Evolutionary conservation across 371 early-diverging fungal genomes (phyloP).

Genomic region (Thermomucor indicae-seudaticae): DNA sequence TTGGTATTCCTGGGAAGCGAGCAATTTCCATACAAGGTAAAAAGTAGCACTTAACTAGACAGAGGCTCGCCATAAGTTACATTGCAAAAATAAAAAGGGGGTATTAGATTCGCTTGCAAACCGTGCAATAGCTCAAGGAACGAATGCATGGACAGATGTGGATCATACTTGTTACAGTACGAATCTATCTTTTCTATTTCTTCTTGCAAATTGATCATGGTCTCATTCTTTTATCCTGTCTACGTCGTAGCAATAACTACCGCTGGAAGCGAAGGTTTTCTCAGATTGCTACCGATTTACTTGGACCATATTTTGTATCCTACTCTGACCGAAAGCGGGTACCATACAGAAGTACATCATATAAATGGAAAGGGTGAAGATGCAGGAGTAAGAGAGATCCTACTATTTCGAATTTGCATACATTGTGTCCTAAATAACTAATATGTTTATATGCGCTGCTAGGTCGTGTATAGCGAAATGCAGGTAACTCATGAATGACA

Average conservation of each 20-base stretch:
- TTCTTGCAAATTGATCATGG: too few relatives aligned
- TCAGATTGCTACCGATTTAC: conserved; percentile 53
- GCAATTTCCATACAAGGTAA: conserved; percentile 63
- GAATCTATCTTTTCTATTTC: not conserved
- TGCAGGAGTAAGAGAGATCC: conserved; percentile 32
- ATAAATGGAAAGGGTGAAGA: conserved; percentile 55
- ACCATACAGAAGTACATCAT: conserved; percentile 62
- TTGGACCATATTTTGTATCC: conserved; percentile 70
- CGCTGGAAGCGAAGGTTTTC: conserved; percentile 66
- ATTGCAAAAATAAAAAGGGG: conserved; percentile 23
- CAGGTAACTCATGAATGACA: conserved; percentile 18
- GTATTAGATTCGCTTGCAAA: conserved; percentile 69
- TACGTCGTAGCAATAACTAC: conserved; percentile 52
- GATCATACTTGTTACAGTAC: conserved; percentile 63
- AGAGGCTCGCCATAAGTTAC: not conserved
- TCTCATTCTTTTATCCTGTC: not conserved
- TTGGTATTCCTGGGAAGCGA: conserved; percentile 65
- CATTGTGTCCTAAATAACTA: not conserved
- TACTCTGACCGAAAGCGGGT: conserved; percentile 61
- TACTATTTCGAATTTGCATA: not conserved
- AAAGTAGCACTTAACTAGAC: not conserved
- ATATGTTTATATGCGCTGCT: not conserved
- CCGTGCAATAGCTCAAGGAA: conserved; percentile 65
- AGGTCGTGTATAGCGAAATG: conserved; percentile 59
- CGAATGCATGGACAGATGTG: conserved; percentile 65